These are phyloP conservation scores for Pichia sp. DNA, from an alignment of 1,139 yeast species.

Conservation along the genomic window DNA sequence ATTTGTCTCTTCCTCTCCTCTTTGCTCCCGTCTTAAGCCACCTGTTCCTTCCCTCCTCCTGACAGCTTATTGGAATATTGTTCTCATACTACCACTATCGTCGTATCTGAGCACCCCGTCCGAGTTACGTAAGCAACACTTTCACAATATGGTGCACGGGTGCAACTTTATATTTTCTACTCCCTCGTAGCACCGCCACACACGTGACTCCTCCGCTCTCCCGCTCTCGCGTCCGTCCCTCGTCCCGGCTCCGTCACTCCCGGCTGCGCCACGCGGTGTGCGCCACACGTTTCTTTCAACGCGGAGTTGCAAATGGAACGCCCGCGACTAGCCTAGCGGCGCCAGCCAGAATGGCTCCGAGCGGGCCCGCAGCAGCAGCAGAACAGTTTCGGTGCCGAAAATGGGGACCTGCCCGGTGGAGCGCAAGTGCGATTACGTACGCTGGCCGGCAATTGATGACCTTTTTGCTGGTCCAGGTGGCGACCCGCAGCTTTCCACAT, in stretches of 20 bases:
- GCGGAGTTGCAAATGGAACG: too few relatives aligned
- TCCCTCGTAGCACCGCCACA: background rate
- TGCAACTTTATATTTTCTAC: background rate
- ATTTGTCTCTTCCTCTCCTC: too few relatives aligned
- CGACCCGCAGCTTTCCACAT: background rate
- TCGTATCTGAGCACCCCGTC: too few relatives aligned
- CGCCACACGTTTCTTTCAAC: background rate
- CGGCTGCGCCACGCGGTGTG: background rate
- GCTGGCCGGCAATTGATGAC: background rate
- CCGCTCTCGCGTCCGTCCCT: background rate
- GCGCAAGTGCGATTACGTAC: conserved; percentile 1
- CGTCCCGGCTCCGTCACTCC: background rate
- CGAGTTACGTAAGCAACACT: too few relatives aligned
- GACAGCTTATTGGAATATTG: too few relatives aligned
- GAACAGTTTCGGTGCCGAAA: background rate
- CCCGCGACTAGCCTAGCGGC: too few relatives aligned
- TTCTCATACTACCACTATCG: too few relatives aligned
- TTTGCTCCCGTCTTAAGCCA: too few relatives aligned
- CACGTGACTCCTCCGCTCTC: background rate
- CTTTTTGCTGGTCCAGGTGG: background rate
- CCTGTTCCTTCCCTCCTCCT: too few relatives aligned
- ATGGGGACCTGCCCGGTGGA: background rate
- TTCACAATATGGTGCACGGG: too few relatives aligned
- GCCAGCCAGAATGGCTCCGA: too few relatives aligned
- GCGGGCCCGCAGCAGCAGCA: background rate